Conservation (phyloP, 2,329 filamentous ascomycete species). For the Talaromyces sp. region DNA sequence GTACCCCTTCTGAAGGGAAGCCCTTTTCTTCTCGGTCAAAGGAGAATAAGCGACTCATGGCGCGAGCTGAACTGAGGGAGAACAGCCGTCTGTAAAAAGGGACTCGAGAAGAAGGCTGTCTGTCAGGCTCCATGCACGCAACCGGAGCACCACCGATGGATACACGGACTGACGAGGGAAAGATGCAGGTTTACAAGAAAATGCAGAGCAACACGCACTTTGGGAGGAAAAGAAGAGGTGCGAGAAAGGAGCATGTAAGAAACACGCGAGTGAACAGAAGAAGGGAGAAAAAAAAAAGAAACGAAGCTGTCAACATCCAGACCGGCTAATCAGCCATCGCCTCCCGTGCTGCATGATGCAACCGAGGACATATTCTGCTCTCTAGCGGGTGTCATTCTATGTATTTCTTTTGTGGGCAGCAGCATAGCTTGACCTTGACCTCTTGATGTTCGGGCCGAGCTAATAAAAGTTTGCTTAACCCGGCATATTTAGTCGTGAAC, state of each 20-base stretch:
- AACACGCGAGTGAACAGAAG: background rate
- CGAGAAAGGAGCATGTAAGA: background rate
- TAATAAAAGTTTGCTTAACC: background rate
- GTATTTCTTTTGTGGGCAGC: background rate
- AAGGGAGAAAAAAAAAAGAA: background rate
- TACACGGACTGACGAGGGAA: background rate
- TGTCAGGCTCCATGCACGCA: constrained; percentile 10
- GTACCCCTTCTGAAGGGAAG: constrained; percentile 1
- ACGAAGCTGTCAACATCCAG: constrained; percentile 4
- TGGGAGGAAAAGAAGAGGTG: background rate
- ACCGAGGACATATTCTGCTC: background rate
- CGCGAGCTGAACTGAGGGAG: background rate
- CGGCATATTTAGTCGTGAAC: background rate
- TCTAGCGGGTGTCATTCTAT: background rate
- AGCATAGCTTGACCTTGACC: background rate
- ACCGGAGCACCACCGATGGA: background rate
- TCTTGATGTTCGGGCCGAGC: constrained; percentile 1
- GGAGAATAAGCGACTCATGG: constrained; percentile 18
- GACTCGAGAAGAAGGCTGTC: background rate
- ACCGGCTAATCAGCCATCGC: background rate
- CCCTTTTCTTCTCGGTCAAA: constrained; percentile 19
- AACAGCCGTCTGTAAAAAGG: background rate
- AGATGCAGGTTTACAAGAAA: background rate
- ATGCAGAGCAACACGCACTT: background rate
- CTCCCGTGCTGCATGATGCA: constrained; percentile 2